Conservation (phyloP, 2,329 filamentous ascomycete species). For the Calonectria hongkongensis region DNA sequence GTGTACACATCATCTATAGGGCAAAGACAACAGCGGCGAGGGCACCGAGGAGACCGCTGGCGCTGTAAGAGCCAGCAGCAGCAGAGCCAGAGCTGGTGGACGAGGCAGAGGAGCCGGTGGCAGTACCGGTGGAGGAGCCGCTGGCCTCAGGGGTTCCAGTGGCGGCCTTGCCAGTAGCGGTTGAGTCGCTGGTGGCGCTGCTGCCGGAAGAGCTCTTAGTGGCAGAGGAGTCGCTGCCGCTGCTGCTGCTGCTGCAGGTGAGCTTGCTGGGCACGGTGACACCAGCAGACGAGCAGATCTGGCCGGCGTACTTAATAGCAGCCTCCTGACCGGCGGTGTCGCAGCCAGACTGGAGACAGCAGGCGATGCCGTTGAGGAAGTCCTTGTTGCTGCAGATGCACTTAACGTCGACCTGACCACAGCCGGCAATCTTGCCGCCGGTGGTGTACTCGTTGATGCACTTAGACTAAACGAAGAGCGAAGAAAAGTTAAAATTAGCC, state of each 20-base stretch:
- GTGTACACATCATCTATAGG: conserved; percentile 47
- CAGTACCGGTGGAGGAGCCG: not conserved
- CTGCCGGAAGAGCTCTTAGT: conserved; percentile 30
- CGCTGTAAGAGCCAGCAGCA: conserved; percentile 38
- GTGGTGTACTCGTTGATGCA: conserved; percentile 60
- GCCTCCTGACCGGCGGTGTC: conserved; percentile 56
- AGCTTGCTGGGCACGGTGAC: conserved; percentile 62
- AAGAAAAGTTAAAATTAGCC: conserved; percentile 32
- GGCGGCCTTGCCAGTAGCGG: conserved; percentile 26
- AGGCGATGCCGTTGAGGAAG: conserved; percentile 64
- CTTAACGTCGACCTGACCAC: conserved; percentile 60
- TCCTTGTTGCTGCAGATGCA: conserved; percentile 65
- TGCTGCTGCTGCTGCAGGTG: conserved; percentile 55
- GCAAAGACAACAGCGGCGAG: conserved; percentile 55
- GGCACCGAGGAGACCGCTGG: conserved; percentile 53
- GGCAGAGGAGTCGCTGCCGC: conserved; percentile 10
- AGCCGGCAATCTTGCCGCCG: conserved; percentile 61
- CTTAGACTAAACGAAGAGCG: conserved; percentile 49
- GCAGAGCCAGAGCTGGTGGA: conserved; percentile 30
- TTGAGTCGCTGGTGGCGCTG: conserved; percentile 23
- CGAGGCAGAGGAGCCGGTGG: conserved; percentile 8
- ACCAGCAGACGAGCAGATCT: conserved; percentile 62
- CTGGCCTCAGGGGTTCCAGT: not conserved
- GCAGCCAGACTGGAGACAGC: conserved; percentile 63
- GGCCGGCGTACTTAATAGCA: conserved; percentile 61